Conservation (phyloP, 306 rosid genomes). For the Sicyos edulis region DNA sequence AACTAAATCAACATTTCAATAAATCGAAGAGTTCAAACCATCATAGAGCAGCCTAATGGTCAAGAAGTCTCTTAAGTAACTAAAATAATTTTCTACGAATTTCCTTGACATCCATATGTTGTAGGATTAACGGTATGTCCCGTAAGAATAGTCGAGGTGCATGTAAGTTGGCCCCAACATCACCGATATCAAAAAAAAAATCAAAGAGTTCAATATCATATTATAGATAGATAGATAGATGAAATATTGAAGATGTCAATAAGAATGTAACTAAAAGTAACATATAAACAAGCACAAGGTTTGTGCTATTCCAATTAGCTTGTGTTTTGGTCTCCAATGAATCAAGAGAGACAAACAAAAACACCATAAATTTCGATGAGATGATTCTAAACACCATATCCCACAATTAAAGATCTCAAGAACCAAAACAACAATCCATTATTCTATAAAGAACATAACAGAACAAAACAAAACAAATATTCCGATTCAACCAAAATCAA, state of each 20-base stretch:
- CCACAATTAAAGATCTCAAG: neutral
- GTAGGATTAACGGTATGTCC: too few species aligned
- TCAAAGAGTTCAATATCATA: neutral
- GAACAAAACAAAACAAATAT: neutral
- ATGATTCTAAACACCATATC: neutral
- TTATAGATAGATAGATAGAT: too few species aligned
- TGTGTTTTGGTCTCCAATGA: neutral
- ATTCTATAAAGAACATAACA: neutral
- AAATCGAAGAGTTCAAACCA: neutral
- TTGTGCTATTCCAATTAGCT: neutral
- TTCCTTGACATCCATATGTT: too few species aligned
- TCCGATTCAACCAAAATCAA: constrained; percentile 17
- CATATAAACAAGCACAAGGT: neutral
- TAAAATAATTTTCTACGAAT: too few species aligned
- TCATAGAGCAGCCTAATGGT: too few species aligned
- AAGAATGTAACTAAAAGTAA: neutral
- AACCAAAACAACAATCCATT: neutral
- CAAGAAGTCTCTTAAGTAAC: too few species aligned
- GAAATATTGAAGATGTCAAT: neutral
- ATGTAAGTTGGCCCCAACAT: too few species aligned
- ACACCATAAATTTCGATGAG: neutral
- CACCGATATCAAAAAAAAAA: too few species aligned
- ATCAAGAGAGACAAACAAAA: neutral
- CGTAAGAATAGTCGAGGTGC: too few species aligned
- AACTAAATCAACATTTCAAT: neutral